phyloP scores from a whole-genome alignment of 768 basidiomycete species.

The Tulasnella sp. region DNA sequence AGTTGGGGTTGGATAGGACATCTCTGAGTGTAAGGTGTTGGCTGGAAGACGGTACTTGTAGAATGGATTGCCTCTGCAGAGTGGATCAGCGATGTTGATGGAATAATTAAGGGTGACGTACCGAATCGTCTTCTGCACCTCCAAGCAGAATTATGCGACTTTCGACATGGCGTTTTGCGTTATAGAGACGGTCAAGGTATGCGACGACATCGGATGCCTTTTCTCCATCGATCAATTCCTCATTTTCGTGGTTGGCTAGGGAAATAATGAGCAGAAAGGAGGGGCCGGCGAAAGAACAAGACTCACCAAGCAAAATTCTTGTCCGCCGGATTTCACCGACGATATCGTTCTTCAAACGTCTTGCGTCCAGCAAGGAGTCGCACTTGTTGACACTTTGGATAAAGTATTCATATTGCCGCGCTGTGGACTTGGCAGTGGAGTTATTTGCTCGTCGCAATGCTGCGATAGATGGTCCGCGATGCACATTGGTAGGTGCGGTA shows the following conservation, averaged over 20 bases:
- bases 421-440: slow-evolving; percentile 71
- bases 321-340: slow-evolving; percentile 83
- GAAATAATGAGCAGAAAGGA: not conserved
- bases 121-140: slow-evolving; percentile 39
- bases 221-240: slow-evolving; percentile 79
- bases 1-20: slow-evolving; percentile 76
- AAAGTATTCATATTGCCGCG: slow-evolving; percentile 83
- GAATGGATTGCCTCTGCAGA: slow-evolving; percentile 15
- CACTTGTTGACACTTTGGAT: slow-evolving; percentile 70
- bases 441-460: slow-evolving; percentile 41
- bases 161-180: slow-evolving; percentile 79
- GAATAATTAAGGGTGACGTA: not conserved
- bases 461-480: slow-evolving; percentile 1
- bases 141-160: slow-evolving; percentile 72
- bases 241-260: slow-evolving; percentile 71
- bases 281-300: not conserved
- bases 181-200: slow-evolving; percentile 77
- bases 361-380: slow-evolving; percentile 76
- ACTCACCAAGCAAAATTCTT: slow-evolving; percentile 52
- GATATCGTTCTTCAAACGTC: slow-evolving; percentile 83
- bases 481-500: slow-evolving; percentile 27
- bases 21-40: slow-evolving; percentile 51
- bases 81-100: not conserved
- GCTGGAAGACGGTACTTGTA: slow-evolving; percentile 36
- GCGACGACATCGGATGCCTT: slow-evolving; percentile 75